A percentile compares a stretch with the other conserved stretches of the same genome.
These are phyloP conservation scores for Cyclocybe aegerita DNA, from an alignment of 768 basidiomycete genomes.

Conservation along the genomic window DNA sequence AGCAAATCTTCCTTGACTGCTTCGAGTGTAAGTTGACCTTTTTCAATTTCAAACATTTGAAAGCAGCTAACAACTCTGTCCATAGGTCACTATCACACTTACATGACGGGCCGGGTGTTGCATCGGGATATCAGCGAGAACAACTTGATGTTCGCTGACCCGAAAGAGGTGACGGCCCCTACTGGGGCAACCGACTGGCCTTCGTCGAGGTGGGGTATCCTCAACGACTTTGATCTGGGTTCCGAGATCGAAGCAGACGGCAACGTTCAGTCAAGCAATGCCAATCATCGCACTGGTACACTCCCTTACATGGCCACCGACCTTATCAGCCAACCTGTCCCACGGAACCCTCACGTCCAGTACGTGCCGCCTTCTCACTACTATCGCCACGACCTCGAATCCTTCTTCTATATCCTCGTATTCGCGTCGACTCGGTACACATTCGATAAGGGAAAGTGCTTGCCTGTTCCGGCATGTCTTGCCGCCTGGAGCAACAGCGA, in stretches of 20 bases:
- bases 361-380: no score
- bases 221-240: conserved; percentile 28
- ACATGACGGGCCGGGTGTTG: conserved; percentile 17
- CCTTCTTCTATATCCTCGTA: conserved; percentile 22
- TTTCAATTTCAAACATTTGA: no score
- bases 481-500: no score
- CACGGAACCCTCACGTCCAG: no score
- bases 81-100: conserved; percentile 23
- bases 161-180: not conserved
- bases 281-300: conserved; percentile 22
- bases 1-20: conserved; percentile 10
- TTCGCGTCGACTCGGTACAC: conserved; percentile 17
- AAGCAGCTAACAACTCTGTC: not conserved
- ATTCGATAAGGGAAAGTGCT: no score
- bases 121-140: conserved; percentile 30
- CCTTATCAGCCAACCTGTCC: no score
- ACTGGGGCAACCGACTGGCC: not conserved
- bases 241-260: conserved; percentile 4
- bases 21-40: conserved; percentile 2
- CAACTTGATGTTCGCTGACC: conserved; percentile 26
- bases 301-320: conserved; percentile 29
- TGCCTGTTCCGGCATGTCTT: no score
- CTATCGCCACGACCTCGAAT: conserved; percentile 25
- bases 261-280: not conserved
- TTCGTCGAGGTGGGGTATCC: conserved; percentile 12